Base-by-base conservation (phyloP, 2,329 filamentous ascomycete species). In the Penicillium sp. region DNA sequence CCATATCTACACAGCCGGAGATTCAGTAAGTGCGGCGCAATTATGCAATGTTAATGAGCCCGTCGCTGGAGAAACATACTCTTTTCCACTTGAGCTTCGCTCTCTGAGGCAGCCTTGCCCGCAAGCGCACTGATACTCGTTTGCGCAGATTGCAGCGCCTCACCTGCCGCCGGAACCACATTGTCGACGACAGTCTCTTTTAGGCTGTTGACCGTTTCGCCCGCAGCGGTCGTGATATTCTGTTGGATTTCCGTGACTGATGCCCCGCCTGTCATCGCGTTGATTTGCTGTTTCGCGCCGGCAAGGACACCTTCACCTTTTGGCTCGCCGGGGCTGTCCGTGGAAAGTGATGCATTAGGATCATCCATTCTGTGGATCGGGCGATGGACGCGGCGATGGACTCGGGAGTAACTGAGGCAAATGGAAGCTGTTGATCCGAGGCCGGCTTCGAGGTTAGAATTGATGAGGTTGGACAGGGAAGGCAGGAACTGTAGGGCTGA, bases 161-260 rank as follows among this genome's bases (percentile, higher is more conserved):
- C 63, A 5, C 45, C 45, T 1, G 67, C 61, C 12, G 51, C 58
- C 12, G 67, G 63, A 1, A 65, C 17, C 0, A 62, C 54, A 3
- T 49, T 31, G 1, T 63, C 60, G 34, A 63, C 20, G n/a, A 69
- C 43, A 6, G 45, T 54, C 7, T 67, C 58, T 39, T 69, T 69
- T 1, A 64, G 15, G 2, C 4, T 41, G 6, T 22, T 39, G 1
- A 54, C 41, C 7, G 37, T 63, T 28, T 67, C 61, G 2, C 58
- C 53, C 3, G 59, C 60, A 8, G 60, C 43, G 3, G 60, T 25
- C 4, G 53, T 49, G 2, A 63, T 20, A 10, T 62, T 54, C 11
- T 39, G 57, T 5, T 60, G 53, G n/a, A 67, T 43, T 12, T 65
- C 57, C 0, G 59, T 53, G 2, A 63, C 22, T 1, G 62, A 63